Evolutionary conservation across 2,329 filamentous ascomycete genomes (phyloP).

Genomic region (Sarocladium brachiariae): DNA sequence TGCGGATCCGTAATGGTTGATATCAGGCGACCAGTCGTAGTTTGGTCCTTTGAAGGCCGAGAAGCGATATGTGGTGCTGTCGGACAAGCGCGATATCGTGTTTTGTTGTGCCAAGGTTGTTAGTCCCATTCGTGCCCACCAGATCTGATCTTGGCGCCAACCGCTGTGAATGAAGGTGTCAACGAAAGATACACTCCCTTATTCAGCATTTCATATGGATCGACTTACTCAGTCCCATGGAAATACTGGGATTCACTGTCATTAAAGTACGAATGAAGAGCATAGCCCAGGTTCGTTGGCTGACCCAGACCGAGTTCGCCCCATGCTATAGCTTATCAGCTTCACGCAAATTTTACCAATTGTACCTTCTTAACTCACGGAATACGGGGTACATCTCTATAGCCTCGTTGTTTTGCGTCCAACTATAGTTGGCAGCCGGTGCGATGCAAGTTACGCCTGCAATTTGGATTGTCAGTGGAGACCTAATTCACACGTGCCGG

Average conservation of each 20-base stretch:
- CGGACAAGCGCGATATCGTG: not conserved
- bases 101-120: not conserved
- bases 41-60: not conserved
- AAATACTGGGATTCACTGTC: slow-evolving; percentile 8
- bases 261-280: not conserved
- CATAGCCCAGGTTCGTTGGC: not conserved
- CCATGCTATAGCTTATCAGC: not conserved
- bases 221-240: not conserved
- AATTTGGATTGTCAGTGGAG: not conserved
- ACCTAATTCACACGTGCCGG: too few species aligned
- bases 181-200: too few species aligned
- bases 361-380: too few species aligned
- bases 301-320: not conserved
- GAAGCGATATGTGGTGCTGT: not conserved
- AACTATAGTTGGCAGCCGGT: not conserved
- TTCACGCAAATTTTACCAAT: too few species aligned
- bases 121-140: slow-evolving; percentile 8
- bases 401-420: not conserved
- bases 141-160: slow-evolving; percentile 9
- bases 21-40: not conserved
- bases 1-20: not conserved
- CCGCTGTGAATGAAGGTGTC: too few species aligned
- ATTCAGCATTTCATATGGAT: not conserved
- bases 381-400: not conserved
- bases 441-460: not conserved